Evolutionary conservation across 2,329 filamentous ascomycete species (phyloP).

Genomic region (Neofusicoccum sp.): DNA sequence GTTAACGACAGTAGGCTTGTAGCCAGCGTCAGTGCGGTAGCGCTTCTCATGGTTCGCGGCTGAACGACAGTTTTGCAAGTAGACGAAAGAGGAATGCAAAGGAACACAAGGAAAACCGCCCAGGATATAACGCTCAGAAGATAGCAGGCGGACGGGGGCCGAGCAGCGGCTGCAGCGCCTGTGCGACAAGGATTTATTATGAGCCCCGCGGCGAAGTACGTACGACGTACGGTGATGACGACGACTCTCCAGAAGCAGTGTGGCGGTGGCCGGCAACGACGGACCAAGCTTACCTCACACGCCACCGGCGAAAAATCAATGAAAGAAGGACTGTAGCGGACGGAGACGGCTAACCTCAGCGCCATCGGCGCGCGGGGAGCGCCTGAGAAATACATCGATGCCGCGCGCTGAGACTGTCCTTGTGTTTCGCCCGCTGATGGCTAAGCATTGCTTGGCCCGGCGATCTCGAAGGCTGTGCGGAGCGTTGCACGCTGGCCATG

Average conservation of each 20-base stretch:
- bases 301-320: neutral
- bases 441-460: conserved; percentile 8
- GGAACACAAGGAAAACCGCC: neutral
- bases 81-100: conserved; percentile 6
- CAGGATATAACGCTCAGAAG: conserved; percentile 8
- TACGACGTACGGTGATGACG: conserved; percentile 20
- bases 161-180: neutral
- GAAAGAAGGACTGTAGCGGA: neutral
- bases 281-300: conserved; percentile 16
- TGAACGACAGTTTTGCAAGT: neutral
- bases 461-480: conserved; percentile 10
- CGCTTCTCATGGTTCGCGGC: conserved; percentile 31
- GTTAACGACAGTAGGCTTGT: conserved; percentile 31
- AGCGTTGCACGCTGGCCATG: neutral
- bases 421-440: conserved; percentile 9
- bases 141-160: conserved; percentile 5
- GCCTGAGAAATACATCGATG: conserved; percentile 10
- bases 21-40: conserved; percentile 26
- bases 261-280: conserved; percentile 18
- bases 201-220: conserved; percentile 17
- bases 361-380: neutral
- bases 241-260: conserved; percentile 18
- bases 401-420: neutral
- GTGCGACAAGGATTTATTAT: conserved; percentile 17
- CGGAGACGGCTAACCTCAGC: neutral